Conservation (phyloP, 768 basidiomycete species). For the Rhizopogon vesiculosus region DNA sequence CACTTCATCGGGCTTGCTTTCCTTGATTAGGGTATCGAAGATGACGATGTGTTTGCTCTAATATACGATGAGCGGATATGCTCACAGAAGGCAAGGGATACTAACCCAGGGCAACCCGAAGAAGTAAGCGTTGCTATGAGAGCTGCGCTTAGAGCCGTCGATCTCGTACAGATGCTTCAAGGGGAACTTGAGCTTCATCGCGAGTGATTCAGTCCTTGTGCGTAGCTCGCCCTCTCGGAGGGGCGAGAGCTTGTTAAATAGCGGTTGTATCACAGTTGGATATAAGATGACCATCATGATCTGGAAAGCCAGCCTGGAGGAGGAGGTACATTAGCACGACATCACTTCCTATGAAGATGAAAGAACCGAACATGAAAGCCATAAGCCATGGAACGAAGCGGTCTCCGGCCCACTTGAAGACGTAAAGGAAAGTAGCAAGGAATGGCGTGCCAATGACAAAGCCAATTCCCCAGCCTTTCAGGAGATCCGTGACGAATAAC, state of each 20-base stretch:
- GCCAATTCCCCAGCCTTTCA: constrained; percentile 76
- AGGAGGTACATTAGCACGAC: background rate
- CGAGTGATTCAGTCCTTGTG: constrained; percentile 70
- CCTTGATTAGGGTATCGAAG: constrained; percentile 94
- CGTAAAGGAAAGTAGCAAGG: constrained; percentile 79
- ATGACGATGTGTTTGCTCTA: constrained; percentile 94
- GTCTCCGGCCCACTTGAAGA: constrained; percentile 92
- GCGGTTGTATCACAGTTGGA: constrained; percentile 85
- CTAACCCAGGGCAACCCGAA: constrained; percentile 92
- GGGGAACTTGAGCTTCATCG: constrained; percentile 84
- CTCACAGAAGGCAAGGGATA: constrained; percentile 2
- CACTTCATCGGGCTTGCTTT: constrained; percentile 86
- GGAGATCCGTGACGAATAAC: constrained; percentile 72
- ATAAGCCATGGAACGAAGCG: constrained; percentile 92
- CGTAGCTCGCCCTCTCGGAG: constrained; percentile 76
- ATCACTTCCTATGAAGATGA: background rate
- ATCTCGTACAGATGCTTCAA: constrained; percentile 94
- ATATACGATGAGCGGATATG: background rate
- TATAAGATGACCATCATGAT: constrained; percentile 78
- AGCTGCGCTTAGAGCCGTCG: constrained; percentile 92
- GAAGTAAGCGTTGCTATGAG: constrained; percentile 98
- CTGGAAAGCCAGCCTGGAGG: constrained; percentile 70
- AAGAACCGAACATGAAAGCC: constrained; percentile 72
- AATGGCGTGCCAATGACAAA: constrained; percentile 79
- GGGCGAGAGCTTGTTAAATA: constrained; percentile 97